These are phyloP conservation scores for Backusella psychrophila DNA, from an alignment of 192 early-diverging fungal species.

Conservation along the genomic window DNA sequence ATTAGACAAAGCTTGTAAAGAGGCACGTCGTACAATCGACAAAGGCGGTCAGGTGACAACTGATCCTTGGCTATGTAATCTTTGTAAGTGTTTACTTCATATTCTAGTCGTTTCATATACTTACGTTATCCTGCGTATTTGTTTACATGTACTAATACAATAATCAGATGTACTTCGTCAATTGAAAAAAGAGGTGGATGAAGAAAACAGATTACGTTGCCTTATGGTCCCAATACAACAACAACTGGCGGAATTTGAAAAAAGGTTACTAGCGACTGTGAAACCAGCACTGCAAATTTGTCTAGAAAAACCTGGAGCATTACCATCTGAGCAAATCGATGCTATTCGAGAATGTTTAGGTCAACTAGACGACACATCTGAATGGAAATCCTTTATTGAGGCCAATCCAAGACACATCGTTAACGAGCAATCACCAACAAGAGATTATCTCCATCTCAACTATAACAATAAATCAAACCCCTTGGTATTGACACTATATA, in stretches of 20 bases:
- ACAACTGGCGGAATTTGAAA: conserved; percentile 26
- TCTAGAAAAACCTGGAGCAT: background rate
- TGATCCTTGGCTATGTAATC: conserved; percentile 36
- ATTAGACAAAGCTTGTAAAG: conserved; percentile 33
- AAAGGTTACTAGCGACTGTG: conserved; percentile 14
- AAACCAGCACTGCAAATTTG: conserved; percentile 18
- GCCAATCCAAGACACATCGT: conserved; percentile 36
- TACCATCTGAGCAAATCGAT: background rate
- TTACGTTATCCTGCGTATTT: background rate
- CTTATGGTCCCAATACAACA: conserved; percentile 28
- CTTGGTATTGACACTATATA: conserved; percentile 35
- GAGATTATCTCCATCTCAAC: conserved; percentile 31
- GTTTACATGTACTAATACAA: background rate
- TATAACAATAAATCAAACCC: conserved; percentile 40
- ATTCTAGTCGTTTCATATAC: too few species aligned
- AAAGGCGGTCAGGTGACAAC: conserved; percentile 19
- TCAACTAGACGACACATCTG: conserved; percentile 21
- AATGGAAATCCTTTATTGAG: conserved; percentile 40
- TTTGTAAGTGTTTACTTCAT: conserved; percentile 19
- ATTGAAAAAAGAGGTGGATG: conserved; percentile 31
- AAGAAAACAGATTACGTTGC: conserved; percentile 34
- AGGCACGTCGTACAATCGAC: conserved; percentile 9
- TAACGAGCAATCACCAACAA: conserved; percentile 28
- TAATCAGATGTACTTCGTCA: conserved; percentile 28
- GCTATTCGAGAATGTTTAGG: conserved; percentile 24